A percentile compares a stretch with the other conserved stretches of the same genome.
phyloP scores from a whole-genome alignment of 345 rosid species.

The Eucalyptus tenuipes region DNA sequence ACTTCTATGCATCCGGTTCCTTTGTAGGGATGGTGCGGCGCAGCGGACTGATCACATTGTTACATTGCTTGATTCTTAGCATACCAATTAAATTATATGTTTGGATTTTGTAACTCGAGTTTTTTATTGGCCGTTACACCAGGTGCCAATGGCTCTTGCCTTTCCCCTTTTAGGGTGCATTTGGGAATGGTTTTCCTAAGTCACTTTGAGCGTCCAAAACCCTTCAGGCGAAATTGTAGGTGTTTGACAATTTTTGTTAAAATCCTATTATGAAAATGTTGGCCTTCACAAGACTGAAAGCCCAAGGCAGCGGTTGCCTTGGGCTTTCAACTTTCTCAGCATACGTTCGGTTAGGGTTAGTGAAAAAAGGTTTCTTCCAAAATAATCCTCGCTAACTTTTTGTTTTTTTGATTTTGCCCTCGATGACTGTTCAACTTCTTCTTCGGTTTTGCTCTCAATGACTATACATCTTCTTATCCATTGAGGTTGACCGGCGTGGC shows the following conservation, averaged over 20 bases:
- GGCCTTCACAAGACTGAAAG: fast-evolving
- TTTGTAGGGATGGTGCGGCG: background rate
- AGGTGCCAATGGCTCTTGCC: background rate
- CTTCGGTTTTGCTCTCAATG: fast-evolving
- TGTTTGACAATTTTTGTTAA: too few species aligned
- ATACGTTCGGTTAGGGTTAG: fast-evolving
- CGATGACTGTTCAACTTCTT: too few species aligned
- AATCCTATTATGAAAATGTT: too few species aligned
- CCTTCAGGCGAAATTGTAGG: fast-evolving
- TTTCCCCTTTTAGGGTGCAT: fast-evolving
- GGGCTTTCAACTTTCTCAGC: fast-evolving
- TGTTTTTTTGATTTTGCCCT: too few species aligned
- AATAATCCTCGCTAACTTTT: too few species aligned
- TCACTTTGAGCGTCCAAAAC: fast-evolving
- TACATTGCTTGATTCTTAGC: background rate
- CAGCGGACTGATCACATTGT: fast-evolving
- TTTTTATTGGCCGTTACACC: background rate
- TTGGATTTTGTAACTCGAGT: background rate
- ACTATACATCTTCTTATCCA: too few species aligned
- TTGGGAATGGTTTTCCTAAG: fast-evolving
- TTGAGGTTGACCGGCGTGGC: fast-evolving
- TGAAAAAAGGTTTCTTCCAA: too few species aligned
- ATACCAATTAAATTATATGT: background rate
- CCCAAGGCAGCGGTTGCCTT: fast-evolving
- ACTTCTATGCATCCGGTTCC: background rate